Base-by-base conservation (phyloP, 1,284 basidiomycete species). In the Coriolopsis trogii region DNA sequence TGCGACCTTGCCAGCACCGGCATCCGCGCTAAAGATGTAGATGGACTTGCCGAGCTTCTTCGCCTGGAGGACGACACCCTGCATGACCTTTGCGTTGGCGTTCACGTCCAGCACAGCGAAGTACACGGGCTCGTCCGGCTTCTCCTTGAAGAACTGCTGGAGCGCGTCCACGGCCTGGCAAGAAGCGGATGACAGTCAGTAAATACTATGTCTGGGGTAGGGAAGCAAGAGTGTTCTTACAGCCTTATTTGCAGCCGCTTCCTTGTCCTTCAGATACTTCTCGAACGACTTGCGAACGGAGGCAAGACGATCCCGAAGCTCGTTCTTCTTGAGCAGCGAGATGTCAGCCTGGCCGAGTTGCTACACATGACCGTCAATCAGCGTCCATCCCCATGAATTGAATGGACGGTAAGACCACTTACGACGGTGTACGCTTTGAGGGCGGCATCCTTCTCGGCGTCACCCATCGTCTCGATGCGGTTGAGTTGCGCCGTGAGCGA, bases 271-370 rank as follows among this genome's bases (percentile, higher is more conserved):
- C 56, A 81, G 75, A 61, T 89, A 82, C 62, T 95, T 93, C 59
- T 93, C 91, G 61, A 96, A 88, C 24, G 86, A 84, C 70, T 95
- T 94, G 41, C 92, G 85, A 39, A 92, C 79, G 25, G 74, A 73
- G 13, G 77, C 77, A 49, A 95, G 80, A 26, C 82, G 81, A 51
- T 96, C 91, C 64, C 86, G 89, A 56, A 99, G 75, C 56, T 86
- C 80, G 3, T 85, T 82, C 73, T 98, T 98, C 60, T 80, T 80
- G 44, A 97, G 73, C 16, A 95, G 80, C 1, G 92, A 94, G 45
- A 98, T 95, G 66, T 95, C 93, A 18, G 89, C 81, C 69, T 93
- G 89, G 37, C 85, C 87, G n/a, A 99, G 84, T 72, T 95, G 92
- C 88, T 94, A 61, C n/a, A n/a, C n/a, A n/a, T 47, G 28, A 41